Evolutionary conservation across 2,329 filamentous ascomycete genomes (phyloP).

Genomic region (Phyllosticta paracitricarpa): DNA sequence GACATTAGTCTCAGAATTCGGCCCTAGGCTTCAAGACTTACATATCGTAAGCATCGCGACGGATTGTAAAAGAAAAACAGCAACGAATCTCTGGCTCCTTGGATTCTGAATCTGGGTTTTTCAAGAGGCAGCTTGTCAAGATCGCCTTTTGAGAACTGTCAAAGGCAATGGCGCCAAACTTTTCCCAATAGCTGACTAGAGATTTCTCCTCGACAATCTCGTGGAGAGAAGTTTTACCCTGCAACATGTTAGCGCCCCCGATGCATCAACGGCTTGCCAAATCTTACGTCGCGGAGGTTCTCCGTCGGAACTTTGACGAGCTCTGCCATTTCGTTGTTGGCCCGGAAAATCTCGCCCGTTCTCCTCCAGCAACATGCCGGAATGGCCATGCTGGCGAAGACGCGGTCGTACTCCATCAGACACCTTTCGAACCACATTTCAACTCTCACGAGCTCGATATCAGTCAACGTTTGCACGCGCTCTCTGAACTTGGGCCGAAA

Average conservation of each 20-base stretch:
- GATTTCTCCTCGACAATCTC: slow-evolving; percentile 94
- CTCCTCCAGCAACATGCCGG: slow-evolving; percentile 95
- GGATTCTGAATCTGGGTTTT: slow-evolving; percentile 54
- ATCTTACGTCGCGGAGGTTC: slow-evolving; percentile 70
- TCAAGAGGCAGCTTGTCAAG: slow-evolving; percentile 83
- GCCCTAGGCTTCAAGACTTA: slow-evolving; percentile 39
- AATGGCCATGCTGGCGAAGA: slow-evolving; percentile 98
- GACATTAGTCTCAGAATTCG: slow-evolving; percentile 22
- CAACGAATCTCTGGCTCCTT: slow-evolving; percentile 72
- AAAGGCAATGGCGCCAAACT: slow-evolving; percentile 96
- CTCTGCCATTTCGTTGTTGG: slow-evolving; percentile 98
- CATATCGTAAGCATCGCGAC: slow-evolving; percentile 93
- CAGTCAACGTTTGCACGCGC: slow-evolving; percentile 82
- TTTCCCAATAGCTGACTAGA: slow-evolving; percentile 96
- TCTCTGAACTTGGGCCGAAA: slow-evolving; percentile 95
- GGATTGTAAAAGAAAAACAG: slow-evolving; percentile 96
- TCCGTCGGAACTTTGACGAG: slow-evolving; percentile 89
- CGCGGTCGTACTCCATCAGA: slow-evolving; percentile 94
- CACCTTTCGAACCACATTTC: slow-evolving; percentile 99
- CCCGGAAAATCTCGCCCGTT: slow-evolving; percentile 93
- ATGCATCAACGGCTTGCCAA: background rate
- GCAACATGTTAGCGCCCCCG: slow-evolving; percentile 12
- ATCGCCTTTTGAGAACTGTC: slow-evolving; percentile 90
- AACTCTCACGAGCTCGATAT: slow-evolving; percentile 87
- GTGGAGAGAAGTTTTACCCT: slow-evolving; percentile 92